Evolutionary conservation across 2,329 filamentous ascomycete species (phyloP), one percentile per base, ranked within the genome.

Genomic region (Penicillium sp.): DNA sequence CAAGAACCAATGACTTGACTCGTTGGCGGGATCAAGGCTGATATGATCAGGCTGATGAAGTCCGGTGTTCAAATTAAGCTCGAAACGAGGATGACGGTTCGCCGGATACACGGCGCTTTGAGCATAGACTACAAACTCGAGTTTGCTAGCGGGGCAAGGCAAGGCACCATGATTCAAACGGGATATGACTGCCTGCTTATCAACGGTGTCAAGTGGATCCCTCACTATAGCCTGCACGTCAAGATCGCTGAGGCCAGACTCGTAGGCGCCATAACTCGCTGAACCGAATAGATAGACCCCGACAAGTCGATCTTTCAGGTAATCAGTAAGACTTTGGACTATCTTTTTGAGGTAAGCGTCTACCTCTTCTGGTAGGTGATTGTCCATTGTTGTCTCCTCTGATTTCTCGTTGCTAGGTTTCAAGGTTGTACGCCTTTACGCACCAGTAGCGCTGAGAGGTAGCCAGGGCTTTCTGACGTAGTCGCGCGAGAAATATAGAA

Each of bases 1-100:
- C 47, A 57, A 44, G 42, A 57, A 57, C 55, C 55, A 57, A 43
- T 51, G 51, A 34, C 55, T 54, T 50, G 55, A 50, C 51, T 57
- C 55, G 36, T 51, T 54, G 16, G 51, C 51, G 38, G 55, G 51
- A 45, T 54, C 51, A 47, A 57, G 50, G 43, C 46, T 54, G 38
- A 57, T 51, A 48, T 57, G 31, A 32, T 32, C 31, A 32, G 9
- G 31, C 3, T 32, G 31, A 32, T 32, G 9, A 32, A 14, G 31
- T 32, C 31, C 31, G 31, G 31, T 32, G 31, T 32, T 32, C 31
- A 32, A 32, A 32, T 32, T 32, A 5, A 32, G 31, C 13, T 32
- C 31, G 31, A 32, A 32, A 32, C 31, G 31, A 32, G 31, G 31
- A 9, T 32, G 31, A 32, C 31, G 31, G 31, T 9, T 32, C 5